phyloP scores from a whole-genome alignment of 805 yeast genomes.

The Myxozyma nipponensis region DNA sequence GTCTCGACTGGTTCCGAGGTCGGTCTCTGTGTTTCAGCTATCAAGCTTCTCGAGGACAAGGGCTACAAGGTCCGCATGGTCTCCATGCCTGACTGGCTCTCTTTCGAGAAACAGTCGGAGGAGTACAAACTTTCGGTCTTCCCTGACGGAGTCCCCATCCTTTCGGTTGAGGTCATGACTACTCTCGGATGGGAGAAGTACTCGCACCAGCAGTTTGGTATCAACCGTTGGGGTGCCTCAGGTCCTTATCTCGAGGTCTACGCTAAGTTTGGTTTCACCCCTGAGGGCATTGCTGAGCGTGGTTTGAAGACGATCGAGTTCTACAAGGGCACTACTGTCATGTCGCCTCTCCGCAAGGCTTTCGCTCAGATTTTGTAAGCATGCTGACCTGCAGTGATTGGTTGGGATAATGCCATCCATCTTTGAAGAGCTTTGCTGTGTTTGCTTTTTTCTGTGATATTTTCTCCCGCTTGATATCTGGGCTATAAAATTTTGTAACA shows the following conservation, averaged over 20 bases:
- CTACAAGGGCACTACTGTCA: slow-evolving; percentile 67
- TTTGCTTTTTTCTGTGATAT: not conserved
- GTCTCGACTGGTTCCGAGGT: slow-evolving; percentile 96
- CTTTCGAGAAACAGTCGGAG: slow-evolving; percentile 73
- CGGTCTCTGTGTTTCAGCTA: slow-evolving; percentile 72
- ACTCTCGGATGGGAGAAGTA: slow-evolving; percentile 91
- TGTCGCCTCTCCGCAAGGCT: slow-evolving; percentile 77
- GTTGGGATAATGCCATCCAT: not conserved
- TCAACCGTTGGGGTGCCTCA: slow-evolving; percentile 94
- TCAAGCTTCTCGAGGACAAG: slow-evolving; percentile 60
- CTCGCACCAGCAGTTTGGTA: slow-evolving; percentile 94
- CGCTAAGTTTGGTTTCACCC: slow-evolving; percentile 83
- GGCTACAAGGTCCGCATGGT: slow-evolving; percentile 80
- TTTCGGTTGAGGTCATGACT: slow-evolving; percentile 91
- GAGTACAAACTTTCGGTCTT: slow-evolving; percentile 81
- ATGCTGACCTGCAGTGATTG: not conserved
- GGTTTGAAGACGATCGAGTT: slow-evolving; percentile 73
- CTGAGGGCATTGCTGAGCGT: slow-evolving; percentile 86
- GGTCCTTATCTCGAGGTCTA: slow-evolving; percentile 82
- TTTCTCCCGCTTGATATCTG: not conserved
- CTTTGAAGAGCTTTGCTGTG: not conserved
- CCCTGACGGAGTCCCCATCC: slow-evolving; percentile 90
- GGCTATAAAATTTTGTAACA: not conserved
- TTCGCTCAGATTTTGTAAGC: slow-evolving; percentile 37
- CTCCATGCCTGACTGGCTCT: slow-evolving; percentile 86